Evolutionary conservation across 2,329 filamentous ascomycete species (phyloP).

Genomic region (Diaporthe velutina): DNA sequence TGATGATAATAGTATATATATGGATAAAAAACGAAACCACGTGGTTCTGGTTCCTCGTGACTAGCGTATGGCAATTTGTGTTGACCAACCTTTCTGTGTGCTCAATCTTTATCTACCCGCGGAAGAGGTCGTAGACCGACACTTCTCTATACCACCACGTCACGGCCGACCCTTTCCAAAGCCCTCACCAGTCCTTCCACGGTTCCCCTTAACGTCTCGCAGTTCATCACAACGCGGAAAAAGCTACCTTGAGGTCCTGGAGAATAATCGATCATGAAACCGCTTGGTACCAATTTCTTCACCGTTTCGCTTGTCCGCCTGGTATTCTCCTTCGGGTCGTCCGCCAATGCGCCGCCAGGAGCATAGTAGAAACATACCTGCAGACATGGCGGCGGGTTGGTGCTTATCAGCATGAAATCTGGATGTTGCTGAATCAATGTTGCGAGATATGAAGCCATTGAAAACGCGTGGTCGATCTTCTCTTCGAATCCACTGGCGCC

Average conservation of each 20-base stretch:
- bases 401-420: conserved; percentile 78
- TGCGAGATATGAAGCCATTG: conserved; percentile 76
- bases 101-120: neutral
- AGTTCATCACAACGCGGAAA: conserved; percentile 70
- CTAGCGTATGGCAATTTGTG: neutral
- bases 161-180: neutral
- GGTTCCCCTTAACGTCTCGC: conserved; percentile 64
- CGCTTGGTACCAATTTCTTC: conserved; percentile 59
- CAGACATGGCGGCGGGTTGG: conserved; percentile 85
- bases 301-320: conserved; percentile 62
- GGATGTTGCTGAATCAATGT: conserved; percentile 63
- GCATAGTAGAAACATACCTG: conserved; percentile 96
- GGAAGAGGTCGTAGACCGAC: neutral
- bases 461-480: conserved; percentile 80
- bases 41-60: neutral
- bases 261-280: conserved; percentile 72
- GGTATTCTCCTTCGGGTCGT: conserved; percentile 60
- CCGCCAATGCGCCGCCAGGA: conserved; percentile 62
- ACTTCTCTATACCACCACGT: neutral
- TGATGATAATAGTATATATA: too few relatives aligned
- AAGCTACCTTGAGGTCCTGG: conserved; percentile 67
- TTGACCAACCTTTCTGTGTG: neutral
- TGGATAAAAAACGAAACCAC: too few relatives aligned
- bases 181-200: conserved; percentile 65
- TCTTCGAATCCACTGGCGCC: conserved; percentile 78